A percentile compares a stretch with the other conserved stretches of the same genome.
These are phyloP conservation scores for Xylaria telfairii DNA, from an alignment of 495 filamentous ascomycete genomes.

Conservation along the genomic window DNA sequence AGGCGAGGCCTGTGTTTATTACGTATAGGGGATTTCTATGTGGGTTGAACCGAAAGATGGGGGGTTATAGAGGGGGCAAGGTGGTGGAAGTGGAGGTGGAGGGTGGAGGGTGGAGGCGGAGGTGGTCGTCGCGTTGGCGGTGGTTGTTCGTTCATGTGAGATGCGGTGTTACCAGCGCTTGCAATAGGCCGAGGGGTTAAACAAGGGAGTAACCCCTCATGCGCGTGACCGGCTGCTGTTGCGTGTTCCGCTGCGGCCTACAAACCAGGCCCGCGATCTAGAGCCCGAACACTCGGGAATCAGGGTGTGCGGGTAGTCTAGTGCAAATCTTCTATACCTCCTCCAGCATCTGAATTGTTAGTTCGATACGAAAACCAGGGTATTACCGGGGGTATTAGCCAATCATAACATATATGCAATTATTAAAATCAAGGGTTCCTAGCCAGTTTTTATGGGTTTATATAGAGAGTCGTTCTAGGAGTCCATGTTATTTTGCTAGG, in stretches of 20 bases:
- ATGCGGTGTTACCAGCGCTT: slow-evolving; percentile 7
- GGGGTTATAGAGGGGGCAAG: no score
- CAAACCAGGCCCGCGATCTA: slow-evolving; percentile 15
- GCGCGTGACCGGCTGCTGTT: slow-evolving; percentile 18
- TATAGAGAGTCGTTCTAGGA: no score
- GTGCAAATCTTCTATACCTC: neutral
- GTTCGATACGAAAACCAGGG: no score
- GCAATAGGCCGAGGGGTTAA: neutral
- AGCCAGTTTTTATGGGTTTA: no score
- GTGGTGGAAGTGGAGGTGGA: neutral
- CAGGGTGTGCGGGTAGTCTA: slow-evolving; percentile 14
- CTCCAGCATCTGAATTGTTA: no score
- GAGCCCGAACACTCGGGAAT: slow-evolving; percentile 22
- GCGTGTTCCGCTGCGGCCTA: slow-evolving; percentile 17
- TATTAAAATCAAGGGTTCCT: no score
- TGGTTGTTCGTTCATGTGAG: slow-evolving; percentile 16
- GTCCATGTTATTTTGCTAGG: no score
- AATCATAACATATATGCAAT: no score
- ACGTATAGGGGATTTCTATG: no score
- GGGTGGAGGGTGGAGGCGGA: neutral
- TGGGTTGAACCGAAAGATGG: no score
- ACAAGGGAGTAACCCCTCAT: neutral
- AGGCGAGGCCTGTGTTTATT: neutral
- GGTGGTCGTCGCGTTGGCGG: neutral
- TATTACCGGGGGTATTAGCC: no score